Evolutionary conservation across 2,329 filamentous ascomycete species (phyloP).

Genomic region (Aspergillus unguis): DNA sequence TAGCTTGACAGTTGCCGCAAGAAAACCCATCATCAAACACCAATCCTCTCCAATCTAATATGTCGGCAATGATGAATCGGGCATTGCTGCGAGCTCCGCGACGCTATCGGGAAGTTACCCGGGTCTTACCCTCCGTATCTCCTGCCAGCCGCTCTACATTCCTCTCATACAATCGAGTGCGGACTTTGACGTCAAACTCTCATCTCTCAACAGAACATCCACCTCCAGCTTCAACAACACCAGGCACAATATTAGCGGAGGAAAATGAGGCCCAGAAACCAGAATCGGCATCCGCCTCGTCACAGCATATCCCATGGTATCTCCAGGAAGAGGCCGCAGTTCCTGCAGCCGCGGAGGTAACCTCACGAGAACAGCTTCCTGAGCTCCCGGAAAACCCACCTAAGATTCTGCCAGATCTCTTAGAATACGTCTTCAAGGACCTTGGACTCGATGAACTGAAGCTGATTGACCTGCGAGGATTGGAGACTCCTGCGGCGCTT

Average conservation of each 20-base stretch:
- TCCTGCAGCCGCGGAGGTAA: slow-evolving; percentile 41
- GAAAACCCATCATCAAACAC: background rate
- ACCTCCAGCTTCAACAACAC: slow-evolving; percentile 12
- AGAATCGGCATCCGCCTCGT: slow-evolving; percentile 4
- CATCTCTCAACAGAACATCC: slow-evolving; percentile 25
- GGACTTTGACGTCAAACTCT: slow-evolving; percentile 22
- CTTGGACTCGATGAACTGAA: slow-evolving; percentile 80
- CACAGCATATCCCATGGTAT: slow-evolving; percentile 70
- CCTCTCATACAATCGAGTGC: slow-evolving; percentile 15
- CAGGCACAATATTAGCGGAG: slow-evolving; percentile 3
- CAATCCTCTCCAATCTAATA: background rate
- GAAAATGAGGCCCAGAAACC: slow-evolving; percentile 5
- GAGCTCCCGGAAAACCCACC: slow-evolving; percentile 67
- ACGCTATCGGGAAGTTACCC: slow-evolving; percentile 28
- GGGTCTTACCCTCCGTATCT: slow-evolving; percentile 28
- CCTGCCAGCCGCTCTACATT: slow-evolving; percentile 22
- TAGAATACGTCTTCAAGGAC: slow-evolving; percentile 77
- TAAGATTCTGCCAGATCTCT: slow-evolving; percentile 64
- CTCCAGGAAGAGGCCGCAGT: slow-evolving; percentile 60
- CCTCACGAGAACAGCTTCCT: slow-evolving; percentile 57
- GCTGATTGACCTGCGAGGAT: slow-evolving; percentile 74
- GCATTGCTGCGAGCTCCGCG: slow-evolving; percentile 28
- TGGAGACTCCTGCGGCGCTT: slow-evolving; percentile 83
- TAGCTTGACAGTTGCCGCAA: background rate
- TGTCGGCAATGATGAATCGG: slow-evolving; percentile 28